phyloP scores from a whole-genome alignment of 306 rosid genomes.

The Mimosa pudica region DNA sequence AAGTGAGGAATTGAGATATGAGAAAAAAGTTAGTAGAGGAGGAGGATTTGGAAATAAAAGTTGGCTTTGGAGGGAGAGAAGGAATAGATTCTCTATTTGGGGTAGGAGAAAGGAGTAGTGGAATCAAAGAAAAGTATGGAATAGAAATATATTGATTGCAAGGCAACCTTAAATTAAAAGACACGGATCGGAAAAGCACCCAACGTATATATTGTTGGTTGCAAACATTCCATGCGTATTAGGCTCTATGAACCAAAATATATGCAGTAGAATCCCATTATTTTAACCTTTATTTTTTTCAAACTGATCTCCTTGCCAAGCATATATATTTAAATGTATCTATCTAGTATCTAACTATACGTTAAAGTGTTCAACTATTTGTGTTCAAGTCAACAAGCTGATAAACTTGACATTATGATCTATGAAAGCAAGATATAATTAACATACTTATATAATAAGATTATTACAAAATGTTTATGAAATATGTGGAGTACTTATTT shows the following conservation, averaged over 20 bases:
- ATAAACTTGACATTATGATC: background rate
- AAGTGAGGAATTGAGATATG: constrained; percentile 54
- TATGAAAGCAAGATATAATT: background rate
- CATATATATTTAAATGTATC: background rate
- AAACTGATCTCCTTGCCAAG: background rate
- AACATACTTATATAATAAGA: background rate
- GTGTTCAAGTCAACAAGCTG: background rate
- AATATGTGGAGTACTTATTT: background rate
- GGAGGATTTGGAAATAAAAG: constrained; percentile 17
- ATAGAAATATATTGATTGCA: constrained; percentile 13
- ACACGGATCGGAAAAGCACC: background rate
- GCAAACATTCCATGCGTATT: background rate
- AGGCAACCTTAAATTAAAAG: background rate
- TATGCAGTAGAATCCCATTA: background rate
- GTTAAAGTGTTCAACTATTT: no score
- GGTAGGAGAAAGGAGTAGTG: constrained; percentile 56
- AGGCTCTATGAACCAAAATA: background rate
- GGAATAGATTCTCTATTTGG: constrained; percentile 37
- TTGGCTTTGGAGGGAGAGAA: constrained; percentile 33
- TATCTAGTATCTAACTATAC: background rate
- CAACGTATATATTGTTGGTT: background rate
- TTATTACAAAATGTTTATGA: background rate
- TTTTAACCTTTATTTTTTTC: background rate
- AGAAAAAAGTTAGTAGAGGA: constrained; percentile 31
- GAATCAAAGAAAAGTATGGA: constrained; percentile 61